Base-by-base conservation (phyloP, 1,139 yeast genomes). In the Chernovozyma aurita region DNA sequence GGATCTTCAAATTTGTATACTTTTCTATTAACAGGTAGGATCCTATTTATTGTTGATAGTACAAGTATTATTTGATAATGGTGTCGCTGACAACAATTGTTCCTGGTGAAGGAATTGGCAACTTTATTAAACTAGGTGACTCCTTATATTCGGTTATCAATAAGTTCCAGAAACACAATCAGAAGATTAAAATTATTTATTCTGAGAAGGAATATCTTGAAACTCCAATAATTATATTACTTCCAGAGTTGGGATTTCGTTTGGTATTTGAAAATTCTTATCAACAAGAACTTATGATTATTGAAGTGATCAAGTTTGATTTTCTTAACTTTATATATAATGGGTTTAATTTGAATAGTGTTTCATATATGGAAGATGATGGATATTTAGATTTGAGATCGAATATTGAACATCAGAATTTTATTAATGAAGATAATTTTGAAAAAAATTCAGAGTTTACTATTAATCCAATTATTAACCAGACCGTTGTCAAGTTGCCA, bases 231-330 rank as follows among this genome's bases (percentile, higher is more conserved):
- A 44, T 57, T 16, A 53, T 68, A 5, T 47, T 52, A 5, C 39
- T 67, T 14, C 54, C 57, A 14, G 55, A 57, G 14, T 46, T 54
- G 22, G 65, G 67, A 13, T 49, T 66, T 21, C 49, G 69, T 30
- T 52, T 78, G 32, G 50, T 69, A 21, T 77, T 78, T 49, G 64
- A 66, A 25, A 50, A 59, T 35, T 53, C 62, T 2, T 43, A 49
- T 3, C 53, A 55, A n/a, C 81, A 76, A 42, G 47, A 50, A 14
- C 56, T 78, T 31, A 46, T 65, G 7, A 48, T 75, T 30, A 76
- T 78, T 35, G 80, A 78, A 43, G 48, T 76, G 2, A 44, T 63
- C 21, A 53, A 56, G 28, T 55, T 68, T 31, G 50, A 50, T 22
- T 39, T 38, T 25, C 41, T 64, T 31, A 44, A 52, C 34, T 54